Base-by-base conservation (phyloP, 2,329 filamentous ascomycete genomes). In the Lecanoromycetidae sp. region DNA sequence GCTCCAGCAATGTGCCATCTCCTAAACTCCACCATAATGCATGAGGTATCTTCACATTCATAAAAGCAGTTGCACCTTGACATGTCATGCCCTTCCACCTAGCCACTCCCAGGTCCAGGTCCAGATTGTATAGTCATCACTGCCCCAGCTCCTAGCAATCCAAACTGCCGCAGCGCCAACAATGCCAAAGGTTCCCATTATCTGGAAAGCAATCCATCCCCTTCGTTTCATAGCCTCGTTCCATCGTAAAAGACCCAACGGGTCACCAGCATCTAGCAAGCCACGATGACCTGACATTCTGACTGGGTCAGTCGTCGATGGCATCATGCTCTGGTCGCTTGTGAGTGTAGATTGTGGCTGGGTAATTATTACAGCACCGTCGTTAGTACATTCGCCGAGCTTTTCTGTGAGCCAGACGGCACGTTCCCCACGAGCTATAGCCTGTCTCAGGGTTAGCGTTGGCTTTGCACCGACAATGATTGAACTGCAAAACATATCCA, bases 221-320 rank as follows among this genome's bases (percentile, higher is more conserved):
- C 73, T 75, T 36, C 73, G 71, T 55, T 74, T 79, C 32, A 93
- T 58, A 29, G 78, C 75, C 17, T 82, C 77, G 2, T 77, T 76
- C 53, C 87, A 74, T 52, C 80, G 72, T 43, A 93, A 71, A 29
- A 94, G 62, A 0, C 87, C 87, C 0, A 94, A 70, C 1, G 88
- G 88, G 61, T 95, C 88, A 50, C 84, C 74, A 27, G 78, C 72
- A 55, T 71, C 70, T 39, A 72, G 55, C 17, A 64, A 67, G 61
- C 57, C 62, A 48, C 57, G 61, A 48, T 42, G 52, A 15, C 54
- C 55, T 57, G 37, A 55, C 51, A 20, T 26, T 19, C 33, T 47
- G 8, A 25, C 9, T 1, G 36, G 9, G 3, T 47, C 37, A 3
- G 33, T n/a, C 19, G 35, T 52, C 13, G 25, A 25, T 26, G 26